Evolutionary conservation across 1,284 basidiomycete species (phyloP), one percentile per base, ranked within the genome.

Genomic region (Pseudozyma sp.): DNA sequence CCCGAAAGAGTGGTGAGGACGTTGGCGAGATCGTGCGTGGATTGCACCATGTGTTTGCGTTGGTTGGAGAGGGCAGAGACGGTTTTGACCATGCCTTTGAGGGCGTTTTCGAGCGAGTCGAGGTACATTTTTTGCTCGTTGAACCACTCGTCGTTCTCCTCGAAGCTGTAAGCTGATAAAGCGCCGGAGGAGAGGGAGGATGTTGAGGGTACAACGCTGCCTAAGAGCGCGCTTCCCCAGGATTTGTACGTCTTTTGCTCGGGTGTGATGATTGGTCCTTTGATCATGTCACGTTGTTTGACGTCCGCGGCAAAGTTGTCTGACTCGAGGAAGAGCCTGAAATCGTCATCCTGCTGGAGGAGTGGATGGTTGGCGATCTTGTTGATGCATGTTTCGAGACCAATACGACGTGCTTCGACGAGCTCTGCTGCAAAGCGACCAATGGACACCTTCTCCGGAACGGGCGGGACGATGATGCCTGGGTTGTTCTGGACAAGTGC

Each of bases 61-160:
- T 93, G 91, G 76, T 92, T 94, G 14, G 92, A 89, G 8, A 95
- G 92, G 0, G 88, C 64, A 63, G 95, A 92, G 45, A 99, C 91
- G 0, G 93, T 89, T 85, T 92, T 95, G 59, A 93, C 92, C 6
- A 98, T 87, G 1, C 91, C 89, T 49, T 92, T 92, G 34, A 99
- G 88, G 78, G 97, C 94, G 0, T 90, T 89, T 86, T 99, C 97
- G 12, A 99, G 89, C 53, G 90, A 91, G 78, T 97, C 95, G 19
- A 99, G 88, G 82, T 94, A 95, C 0, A 88, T 85, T 67, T 92
- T 93, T 83, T 95, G 92, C 72, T 90, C 89, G 80, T 97, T 93
- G 80, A 98, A 99, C 94, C 95, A 99, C 90, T 97, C 95, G 82
- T 99, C 96, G 14, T 90, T 92, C 86, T 99, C 96, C 76, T 93